Evolutionary conservation across 2,329 filamentous ascomycete species (phyloP).

Genomic region (Fusarium foetens): DNA sequence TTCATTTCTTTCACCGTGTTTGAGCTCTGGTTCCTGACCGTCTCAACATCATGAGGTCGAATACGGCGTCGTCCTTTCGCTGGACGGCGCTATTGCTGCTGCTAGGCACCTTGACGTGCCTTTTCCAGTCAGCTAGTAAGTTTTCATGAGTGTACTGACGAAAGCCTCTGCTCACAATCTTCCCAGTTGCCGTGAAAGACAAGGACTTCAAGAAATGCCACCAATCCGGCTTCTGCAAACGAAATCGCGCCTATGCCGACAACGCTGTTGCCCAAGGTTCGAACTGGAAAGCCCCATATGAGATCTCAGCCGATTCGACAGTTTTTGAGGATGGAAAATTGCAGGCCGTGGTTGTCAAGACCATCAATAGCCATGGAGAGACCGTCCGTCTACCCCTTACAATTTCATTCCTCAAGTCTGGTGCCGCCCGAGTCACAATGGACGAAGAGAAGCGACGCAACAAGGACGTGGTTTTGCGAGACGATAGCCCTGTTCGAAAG

Average conservation of each 20-base stretch:
- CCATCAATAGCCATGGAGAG: conserved; percentile 69
- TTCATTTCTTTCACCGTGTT: conserved; percentile 6
- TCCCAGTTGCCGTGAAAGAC: conserved; percentile 84
- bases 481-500: conserved; percentile 85
- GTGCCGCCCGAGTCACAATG: conserved; percentile 84
- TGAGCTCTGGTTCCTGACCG: conserved; percentile 28
- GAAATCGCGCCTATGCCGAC: conserved; percentile 91
- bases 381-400: conserved; percentile 83
- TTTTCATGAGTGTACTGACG: neutral
- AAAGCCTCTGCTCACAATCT: conserved; percentile 29
- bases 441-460: conserved; percentile 93
- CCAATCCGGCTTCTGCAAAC: conserved; percentile 96
- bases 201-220: conserved; percentile 97
- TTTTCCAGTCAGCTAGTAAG: conserved; percentile 74
- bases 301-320: conserved; percentile 75
- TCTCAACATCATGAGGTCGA: conserved; percentile 60
- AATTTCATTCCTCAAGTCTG: conserved; percentile 89
- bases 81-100: conserved; percentile 74
- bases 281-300: conserved; percentile 83
- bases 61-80: conserved; percentile 62
- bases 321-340: conserved; percentile 83
- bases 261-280: conserved; percentile 71
- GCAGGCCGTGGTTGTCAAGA: conserved; percentile 84
- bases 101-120: conserved; percentile 65
- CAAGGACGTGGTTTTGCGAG: conserved; percentile 86